phyloP scores from a whole-genome alignment of 2,329 filamentous ascomycete species.

The Tolypocladium album region DNA sequence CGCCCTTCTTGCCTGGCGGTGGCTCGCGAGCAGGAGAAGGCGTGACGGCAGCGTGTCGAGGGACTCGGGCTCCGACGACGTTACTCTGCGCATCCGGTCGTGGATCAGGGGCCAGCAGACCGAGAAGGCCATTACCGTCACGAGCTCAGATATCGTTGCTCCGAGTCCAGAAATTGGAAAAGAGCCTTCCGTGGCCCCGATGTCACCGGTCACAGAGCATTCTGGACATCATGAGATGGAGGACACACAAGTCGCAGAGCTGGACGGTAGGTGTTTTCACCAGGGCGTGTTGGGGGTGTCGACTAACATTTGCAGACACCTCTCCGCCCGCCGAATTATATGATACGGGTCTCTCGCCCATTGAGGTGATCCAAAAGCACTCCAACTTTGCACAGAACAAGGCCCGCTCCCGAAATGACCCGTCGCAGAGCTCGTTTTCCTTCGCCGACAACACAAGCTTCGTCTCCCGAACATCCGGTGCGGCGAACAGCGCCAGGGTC shows the following conservation, averaged over 20 bases:
- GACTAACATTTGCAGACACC: constrained; percentile 23
- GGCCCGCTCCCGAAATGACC: constrained; percentile 6
- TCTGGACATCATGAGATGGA: constrained; percentile 27
- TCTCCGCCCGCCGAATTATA: constrained; percentile 33
- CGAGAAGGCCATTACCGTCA: constrained; percentile 33
- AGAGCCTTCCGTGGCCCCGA: constrained; percentile 14
- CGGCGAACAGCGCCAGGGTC: constrained; percentile 3
- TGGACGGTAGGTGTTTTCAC: constrained; percentile 28
- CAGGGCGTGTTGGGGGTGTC: not conserved
- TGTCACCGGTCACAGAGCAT: constrained; percentile 1
- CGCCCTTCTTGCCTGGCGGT: constrained; percentile 35
- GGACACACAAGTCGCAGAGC: constrained; percentile 32
- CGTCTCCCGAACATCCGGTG: constrained; percentile 15
- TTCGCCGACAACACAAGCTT: constrained; percentile 13
- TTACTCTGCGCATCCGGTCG: constrained; percentile 33
- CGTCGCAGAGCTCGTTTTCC: constrained; percentile 10
- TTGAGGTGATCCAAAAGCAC: constrained; percentile 27
- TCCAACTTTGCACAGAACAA: constrained; percentile 12
- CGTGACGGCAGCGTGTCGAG: constrained; percentile 17
- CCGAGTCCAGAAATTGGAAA: constrained; percentile 26
- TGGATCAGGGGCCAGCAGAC: constrained; percentile 39
- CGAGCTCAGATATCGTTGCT: constrained; percentile 29
- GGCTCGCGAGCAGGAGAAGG: constrained; percentile 38
- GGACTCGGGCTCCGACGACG: constrained; percentile 33
- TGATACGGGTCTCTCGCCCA: constrained; percentile 27